Evolutionary conservation across 768 basidiomycete genomes (phyloP).

Genomic region (Tubosaeta sp.): DNA sequence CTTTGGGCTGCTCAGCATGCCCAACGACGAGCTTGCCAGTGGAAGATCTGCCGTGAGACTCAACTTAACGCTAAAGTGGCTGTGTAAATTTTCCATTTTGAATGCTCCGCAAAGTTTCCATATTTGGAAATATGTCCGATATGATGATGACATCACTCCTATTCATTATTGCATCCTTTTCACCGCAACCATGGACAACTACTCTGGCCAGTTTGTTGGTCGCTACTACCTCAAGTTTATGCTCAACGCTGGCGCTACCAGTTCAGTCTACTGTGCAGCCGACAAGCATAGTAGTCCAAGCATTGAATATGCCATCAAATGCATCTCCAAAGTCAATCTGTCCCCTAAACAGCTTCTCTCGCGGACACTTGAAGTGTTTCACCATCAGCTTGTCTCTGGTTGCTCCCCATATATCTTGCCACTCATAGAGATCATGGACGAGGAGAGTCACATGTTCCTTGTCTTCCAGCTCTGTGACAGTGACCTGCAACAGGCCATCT

Average conservation of each 20-base stretch:
- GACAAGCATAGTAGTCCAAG: slow-evolving; percentile 39
- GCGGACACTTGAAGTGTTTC: slow-evolving; percentile 66
- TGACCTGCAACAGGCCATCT: slow-evolving; percentile 72
- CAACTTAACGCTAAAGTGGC: slow-evolving; percentile 8
- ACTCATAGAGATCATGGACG: slow-evolving; percentile 58
- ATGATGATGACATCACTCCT: background rate
- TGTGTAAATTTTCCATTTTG: slow-evolving; percentile 3
- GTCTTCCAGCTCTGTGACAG: slow-evolving; percentile 56
- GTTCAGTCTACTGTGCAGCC: slow-evolving; percentile 70
- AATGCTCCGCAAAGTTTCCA: background rate
- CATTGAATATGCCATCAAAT: slow-evolving; percentile 67
- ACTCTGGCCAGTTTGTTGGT: slow-evolving; percentile 49
- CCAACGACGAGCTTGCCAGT: slow-evolving; percentile 12
- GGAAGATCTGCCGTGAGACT: background rate
- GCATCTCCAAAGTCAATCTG: slow-evolving; percentile 55
- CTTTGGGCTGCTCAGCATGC: slow-evolving; percentile 14
- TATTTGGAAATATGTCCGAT: background rate
- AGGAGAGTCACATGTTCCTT: slow-evolving; percentile 61
- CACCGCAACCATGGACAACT: slow-evolving; percentile 34
- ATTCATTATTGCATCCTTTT: background rate
- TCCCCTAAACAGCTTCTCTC: slow-evolving; percentile 52
- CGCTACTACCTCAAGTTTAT: slow-evolving; percentile 56
- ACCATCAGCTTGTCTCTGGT: slow-evolving; percentile 47
- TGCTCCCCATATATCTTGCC: slow-evolving; percentile 63
- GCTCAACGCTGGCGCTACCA: slow-evolving; percentile 73